phyloP scores from a whole-genome alignment of 345 rosid genomes.

The Salix exigua region DNA sequence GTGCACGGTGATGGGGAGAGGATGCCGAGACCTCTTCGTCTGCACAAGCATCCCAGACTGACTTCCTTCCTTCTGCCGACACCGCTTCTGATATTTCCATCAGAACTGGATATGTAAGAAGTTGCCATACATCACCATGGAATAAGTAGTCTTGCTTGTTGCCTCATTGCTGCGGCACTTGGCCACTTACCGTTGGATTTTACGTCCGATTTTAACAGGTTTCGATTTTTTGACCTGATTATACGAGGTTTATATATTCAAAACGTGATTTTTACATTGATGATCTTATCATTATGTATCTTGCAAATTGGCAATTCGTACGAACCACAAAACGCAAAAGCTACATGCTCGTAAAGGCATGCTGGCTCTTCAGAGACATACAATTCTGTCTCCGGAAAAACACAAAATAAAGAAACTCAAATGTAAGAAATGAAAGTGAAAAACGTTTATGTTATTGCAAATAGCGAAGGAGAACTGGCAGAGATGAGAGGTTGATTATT shows the following conservation, averaged over 20 bases:
- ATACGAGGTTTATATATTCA: no score
- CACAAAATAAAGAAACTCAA: no score
- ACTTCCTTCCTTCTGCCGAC: slow-evolving; percentile 22
- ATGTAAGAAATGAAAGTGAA: neutral
- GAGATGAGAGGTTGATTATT: neutral
- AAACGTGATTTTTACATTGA: no score
- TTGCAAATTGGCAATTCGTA: neutral
- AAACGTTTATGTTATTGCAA: neutral
- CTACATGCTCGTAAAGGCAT: no score
- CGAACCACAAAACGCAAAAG: neutral
- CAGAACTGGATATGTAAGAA: neutral
- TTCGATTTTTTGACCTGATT: no score
- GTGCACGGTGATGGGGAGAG: slow-evolving; percentile 51
- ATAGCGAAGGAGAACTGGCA: neutral
- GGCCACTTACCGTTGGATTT: neutral
- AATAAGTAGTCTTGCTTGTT: neutral
- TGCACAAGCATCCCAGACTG: slow-evolving; percentile 13
- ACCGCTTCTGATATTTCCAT: neutral
- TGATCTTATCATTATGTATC: neutral
- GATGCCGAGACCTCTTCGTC: slow-evolving; percentile 15
- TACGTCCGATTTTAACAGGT: no score
- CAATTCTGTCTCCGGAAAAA: no score
- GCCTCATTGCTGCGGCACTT: neutral
- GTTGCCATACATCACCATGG: neutral
- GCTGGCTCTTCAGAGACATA: no score